Base-by-base conservation (phyloP, 169 alveolate genomes). In the Condylostoma magnum region DNA sequence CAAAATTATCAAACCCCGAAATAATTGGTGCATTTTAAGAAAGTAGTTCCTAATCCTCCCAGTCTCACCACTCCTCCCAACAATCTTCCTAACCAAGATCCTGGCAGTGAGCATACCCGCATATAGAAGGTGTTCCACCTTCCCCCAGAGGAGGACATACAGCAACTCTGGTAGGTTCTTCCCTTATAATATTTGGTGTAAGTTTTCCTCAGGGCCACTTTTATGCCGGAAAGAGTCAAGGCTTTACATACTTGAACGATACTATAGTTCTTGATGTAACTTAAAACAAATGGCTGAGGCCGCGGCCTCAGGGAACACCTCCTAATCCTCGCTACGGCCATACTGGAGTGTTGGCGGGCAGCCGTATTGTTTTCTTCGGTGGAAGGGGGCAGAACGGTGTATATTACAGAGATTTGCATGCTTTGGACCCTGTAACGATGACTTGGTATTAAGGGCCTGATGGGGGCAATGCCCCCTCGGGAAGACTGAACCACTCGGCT, bases 71-170 rank as follows among this genome's bases (percentile, higher is more conserved):
- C n/a, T n/a, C n/a, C n/a, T n/a, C n/a, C n/a, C n/a, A 86, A 31
- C 60, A n/a, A n/a, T n/a, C n/a, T n/a, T n/a, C n/a, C n/a, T n/a
- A n/a, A n/a, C n/a, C 48, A 25, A 66, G 93, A 76, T 82, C 77
- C 66, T 89, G 92, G 92, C 71, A 84, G 22, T 89, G 94, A 92
- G 94, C 94, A 6, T 79, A 71, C 36, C 94, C 94, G n/a, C 67
- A 79, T 37, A 84, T 86, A 31, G 94, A 84, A 57, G 96, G 97
- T 38, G 87, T 85, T 31, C 95, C 95, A 12, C 98, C 98, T 34
- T 76, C 91, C 44, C 92, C 98, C 10, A 77, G 98, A 72, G 98
- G 98, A 37, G 96, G 96, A 6, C 98, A 94, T 79, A 77, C 95
- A 15, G 95, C 96, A 8, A 94, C 96, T 8, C 83, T 91, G 31